Percentiles rank a stretch among this genome's conserved stretches.
Evolutionary conservation across 805 yeast species (phyloP).

Genomic region (Yarrowia keelungensis): DNA sequence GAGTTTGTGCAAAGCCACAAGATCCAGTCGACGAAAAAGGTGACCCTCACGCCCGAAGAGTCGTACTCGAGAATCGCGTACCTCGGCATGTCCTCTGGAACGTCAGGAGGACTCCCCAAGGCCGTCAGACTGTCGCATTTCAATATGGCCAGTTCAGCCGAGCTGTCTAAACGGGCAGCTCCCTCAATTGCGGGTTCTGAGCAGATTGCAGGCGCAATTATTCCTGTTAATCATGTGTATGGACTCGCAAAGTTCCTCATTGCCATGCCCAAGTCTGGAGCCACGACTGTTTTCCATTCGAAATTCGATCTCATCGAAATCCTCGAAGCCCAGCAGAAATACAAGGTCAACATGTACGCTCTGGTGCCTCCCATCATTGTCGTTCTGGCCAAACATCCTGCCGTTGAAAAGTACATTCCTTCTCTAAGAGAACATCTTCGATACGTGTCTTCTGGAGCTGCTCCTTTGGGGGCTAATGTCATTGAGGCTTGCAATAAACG

Average conservation of each 20-base stretch:
- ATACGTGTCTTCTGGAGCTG: conserved; percentile 56
- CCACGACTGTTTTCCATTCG: conserved; percentile 45
- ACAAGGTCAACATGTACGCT: conserved; percentile 52
- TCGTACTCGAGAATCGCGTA: conserved; percentile 22
- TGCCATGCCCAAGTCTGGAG: conserved; percentile 44
- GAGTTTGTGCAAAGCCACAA: neutral
- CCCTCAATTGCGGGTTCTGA: conserved; percentile 12
- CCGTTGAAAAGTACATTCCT: conserved; percentile 53
- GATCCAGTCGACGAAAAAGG: conserved; percentile 19
- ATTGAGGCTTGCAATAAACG: conserved; percentile 15
- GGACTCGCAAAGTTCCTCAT: conserved; percentile 47
- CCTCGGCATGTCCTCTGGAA: conserved; percentile 37
- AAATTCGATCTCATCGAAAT: conserved; percentile 49
- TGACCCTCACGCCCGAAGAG: conserved; percentile 17
- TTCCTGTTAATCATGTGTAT: conserved; percentile 48
- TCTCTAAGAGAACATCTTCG: conserved; percentile 54
- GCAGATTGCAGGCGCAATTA: conserved; percentile 47
- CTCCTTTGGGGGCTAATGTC: conserved; percentile 51
- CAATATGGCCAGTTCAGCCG: conserved; percentile 26
- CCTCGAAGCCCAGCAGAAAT: conserved; percentile 46
- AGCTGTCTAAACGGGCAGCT: conserved; percentile 17
- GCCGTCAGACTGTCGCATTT: conserved; percentile 37
- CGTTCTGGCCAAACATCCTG: conserved; percentile 56
- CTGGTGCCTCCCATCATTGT: conserved; percentile 56
- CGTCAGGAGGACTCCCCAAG: conserved; percentile 33